Evolutionary conservation across 192 early-diverging fungal genomes (phyloP).

Genomic region (Rhizoclosmatium globosum): DNA sequence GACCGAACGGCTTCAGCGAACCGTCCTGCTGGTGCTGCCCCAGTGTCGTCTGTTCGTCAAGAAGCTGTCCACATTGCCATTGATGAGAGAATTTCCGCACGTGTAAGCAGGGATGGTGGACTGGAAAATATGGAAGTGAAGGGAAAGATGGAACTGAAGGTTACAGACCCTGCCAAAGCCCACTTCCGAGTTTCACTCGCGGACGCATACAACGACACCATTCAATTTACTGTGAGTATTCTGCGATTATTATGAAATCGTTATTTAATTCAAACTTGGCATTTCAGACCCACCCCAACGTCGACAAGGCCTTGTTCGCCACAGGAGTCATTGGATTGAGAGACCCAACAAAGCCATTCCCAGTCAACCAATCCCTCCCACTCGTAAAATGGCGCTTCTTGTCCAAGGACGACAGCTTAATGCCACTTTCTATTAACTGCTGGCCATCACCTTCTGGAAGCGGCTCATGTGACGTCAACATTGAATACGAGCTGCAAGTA

Average conservation of each 20-base stretch:
- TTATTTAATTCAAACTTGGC: background rate
- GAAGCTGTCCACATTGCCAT: constrained; percentile 83
- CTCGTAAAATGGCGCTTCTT: constrained; percentile 91
- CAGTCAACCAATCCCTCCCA: constrained; percentile 81
- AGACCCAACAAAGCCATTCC: constrained; percentile 86
- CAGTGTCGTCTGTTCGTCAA: constrained; percentile 35
- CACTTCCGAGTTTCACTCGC: constrained; percentile 72
- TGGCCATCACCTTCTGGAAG: constrained; percentile 93
- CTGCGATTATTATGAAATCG: background rate
- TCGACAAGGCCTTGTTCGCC: constrained; percentile 90
- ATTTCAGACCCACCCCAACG: constrained; percentile 92
- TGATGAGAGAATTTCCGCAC: constrained; percentile 86
- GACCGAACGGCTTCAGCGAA: background rate
- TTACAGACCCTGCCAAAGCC: constrained; percentile 72
- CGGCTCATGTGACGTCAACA: constrained; percentile 93
- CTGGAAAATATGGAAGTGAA: constrained; percentile 93
- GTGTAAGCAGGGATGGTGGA: constrained; percentile 90
- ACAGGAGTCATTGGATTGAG: constrained; percentile 78
- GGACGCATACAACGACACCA: constrained; percentile 64
- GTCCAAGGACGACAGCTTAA: constrained; percentile 80
- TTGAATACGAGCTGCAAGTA: constrained; percentile 92
- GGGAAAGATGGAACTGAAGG: constrained; percentile 84
- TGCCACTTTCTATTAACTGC: constrained; percentile 90
- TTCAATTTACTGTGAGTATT: constrained; percentile 83
- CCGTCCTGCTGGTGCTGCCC: constrained; percentile 29